A percentile compares a stretch with the other conserved stretches of the same genome.
Evolutionary conservation across 2,329 filamentous ascomycete species (phyloP).

Genomic region (Aspergillus spinulosporus): DNA sequence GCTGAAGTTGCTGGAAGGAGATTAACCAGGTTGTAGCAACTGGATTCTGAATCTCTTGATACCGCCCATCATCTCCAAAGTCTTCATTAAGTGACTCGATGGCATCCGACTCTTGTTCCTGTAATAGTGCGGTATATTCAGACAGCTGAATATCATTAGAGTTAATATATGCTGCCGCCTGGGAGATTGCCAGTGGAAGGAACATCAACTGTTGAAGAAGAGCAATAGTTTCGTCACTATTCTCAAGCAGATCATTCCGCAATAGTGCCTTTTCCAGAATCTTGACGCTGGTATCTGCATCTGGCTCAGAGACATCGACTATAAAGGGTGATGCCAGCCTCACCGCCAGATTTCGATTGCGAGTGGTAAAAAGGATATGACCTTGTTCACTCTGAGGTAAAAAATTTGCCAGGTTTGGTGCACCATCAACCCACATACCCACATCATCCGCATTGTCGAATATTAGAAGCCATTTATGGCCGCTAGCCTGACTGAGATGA

Average conservation of each 20-base stretch:
- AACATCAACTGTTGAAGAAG: constrained; percentile 25
- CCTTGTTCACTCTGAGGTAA: constrained; percentile 24
- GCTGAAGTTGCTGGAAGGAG: constrained; percentile 19
- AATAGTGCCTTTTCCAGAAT: background rate
- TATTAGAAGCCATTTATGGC: constrained; percentile 25
- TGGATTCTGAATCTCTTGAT: constrained; percentile 8
- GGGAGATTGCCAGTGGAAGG: constrained; percentile 30
- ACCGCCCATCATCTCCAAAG: constrained; percentile 11
- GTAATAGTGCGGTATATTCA: constrained; percentile 10
- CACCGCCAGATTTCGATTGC: constrained; percentile 21
- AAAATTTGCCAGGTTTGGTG: constrained; percentile 7
- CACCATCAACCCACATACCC: constrained; percentile 18
- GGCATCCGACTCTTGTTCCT: constrained; percentile 1
- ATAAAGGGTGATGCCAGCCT: constrained; percentile 16
- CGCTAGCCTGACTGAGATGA: constrained; percentile 13
- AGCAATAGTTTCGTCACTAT: background rate
- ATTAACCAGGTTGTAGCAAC: constrained; percentile 15
- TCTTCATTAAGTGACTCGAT: constrained; percentile 13
- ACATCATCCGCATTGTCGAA: constrained; percentile 28
- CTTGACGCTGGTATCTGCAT: background rate
- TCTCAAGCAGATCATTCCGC: constrained; percentile 8
- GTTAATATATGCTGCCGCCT: constrained; percentile 27
- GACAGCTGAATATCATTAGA: constrained; percentile 2
- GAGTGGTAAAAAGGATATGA: constrained; percentile 30
- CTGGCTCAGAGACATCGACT: background rate